A percentile compares a stretch with the other conserved stretches of the same genome.
Evolutionary conservation across 148 eudicot genomes (phyloP).

Genomic region (Persicaria tinctoria): DNA sequence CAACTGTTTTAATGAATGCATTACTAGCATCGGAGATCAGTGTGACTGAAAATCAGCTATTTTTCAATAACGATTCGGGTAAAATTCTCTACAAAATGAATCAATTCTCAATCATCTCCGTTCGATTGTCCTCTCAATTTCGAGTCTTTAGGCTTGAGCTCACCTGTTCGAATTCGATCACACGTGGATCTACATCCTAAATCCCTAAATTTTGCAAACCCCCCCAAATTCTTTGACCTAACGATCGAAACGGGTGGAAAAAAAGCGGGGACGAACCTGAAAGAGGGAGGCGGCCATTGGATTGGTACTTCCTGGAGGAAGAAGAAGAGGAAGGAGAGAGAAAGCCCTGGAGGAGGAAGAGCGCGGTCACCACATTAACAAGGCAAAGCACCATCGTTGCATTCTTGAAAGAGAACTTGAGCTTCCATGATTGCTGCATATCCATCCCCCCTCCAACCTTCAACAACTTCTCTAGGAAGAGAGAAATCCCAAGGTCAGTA

Average conservation of each 20-base stretch:
- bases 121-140: neutral
- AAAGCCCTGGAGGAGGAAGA: conserved; percentile 53
- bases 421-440: conserved; percentile 28
- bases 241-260: neutral
- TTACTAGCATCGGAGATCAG: neutral
- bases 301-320: conserved; percentile 25
- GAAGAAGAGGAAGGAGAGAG: conserved; percentile 40
- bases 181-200: neutral
- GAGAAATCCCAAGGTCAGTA: no score
- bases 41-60: no score
- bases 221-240: neutral
- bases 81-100: neutral
- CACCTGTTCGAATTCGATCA: neutral
- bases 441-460: conserved; percentile 19
- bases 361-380: conserved; percentile 53
- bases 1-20: neutral
- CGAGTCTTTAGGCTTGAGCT: neutral
- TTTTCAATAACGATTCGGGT: neutral
- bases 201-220: neutral
- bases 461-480: neutral
- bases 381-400: conserved; percentile 62
- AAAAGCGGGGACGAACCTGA: conserved; percentile 25
- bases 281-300: conserved; percentile 18
- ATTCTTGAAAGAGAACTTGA: conserved; percentile 54
- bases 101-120: neutral